phyloP scores from a whole-genome alignment of 495 filamentous ascomycete genomes.

The Daldinia vernicosa region DNA sequence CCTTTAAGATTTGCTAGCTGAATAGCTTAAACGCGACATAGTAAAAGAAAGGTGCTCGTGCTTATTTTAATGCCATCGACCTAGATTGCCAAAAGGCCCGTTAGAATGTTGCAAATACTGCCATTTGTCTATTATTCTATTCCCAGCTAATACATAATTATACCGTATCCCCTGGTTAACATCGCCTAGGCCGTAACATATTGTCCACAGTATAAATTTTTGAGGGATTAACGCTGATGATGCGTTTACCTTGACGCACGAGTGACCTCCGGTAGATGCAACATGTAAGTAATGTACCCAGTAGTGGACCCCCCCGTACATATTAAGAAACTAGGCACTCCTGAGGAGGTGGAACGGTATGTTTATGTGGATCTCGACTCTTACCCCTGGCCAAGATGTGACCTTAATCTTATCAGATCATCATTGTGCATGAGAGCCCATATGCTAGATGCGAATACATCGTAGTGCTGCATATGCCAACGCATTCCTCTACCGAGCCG shows the following conservation, averaged over 20 bases:
- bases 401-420: conserved; percentile 3
- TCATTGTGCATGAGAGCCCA: neutral
- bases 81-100: neutral
- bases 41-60: neutral
- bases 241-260: neutral
- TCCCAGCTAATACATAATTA: neutral
- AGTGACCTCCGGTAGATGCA: neutral
- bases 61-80: neutral
- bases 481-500: neutral
- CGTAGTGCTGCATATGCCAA: neutral
- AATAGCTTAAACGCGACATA: neutral
- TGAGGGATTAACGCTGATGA: neutral
- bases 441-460: neutral
- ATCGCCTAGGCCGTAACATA: neutral
- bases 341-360: neutral
- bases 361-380: neutral
- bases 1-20: no score
- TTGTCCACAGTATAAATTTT: neutral
- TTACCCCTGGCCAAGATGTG: neutral
- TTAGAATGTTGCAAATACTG: neutral
- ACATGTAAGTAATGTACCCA: neutral
- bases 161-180: neutral
- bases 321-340: no score
- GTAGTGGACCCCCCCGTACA: neutral
- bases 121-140: neutral